Evolutionary conservation across 1,284 basidiomycete genomes (phyloP).

Genomic region (Cystobasidium pallidum): DNA sequence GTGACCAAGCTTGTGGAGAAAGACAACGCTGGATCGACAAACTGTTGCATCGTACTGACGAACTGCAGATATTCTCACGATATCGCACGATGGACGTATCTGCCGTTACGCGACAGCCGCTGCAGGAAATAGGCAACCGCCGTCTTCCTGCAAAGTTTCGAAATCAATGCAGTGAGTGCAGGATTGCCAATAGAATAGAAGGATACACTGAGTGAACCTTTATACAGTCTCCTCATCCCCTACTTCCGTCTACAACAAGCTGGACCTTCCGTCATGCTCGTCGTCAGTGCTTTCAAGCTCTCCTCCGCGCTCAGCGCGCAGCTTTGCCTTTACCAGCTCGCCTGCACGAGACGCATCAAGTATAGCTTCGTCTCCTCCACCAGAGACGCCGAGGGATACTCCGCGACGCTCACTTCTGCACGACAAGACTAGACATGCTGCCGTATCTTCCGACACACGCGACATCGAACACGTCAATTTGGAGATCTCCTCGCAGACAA

Average conservation of each 20-base stretch:
- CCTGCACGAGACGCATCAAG: conserved; percentile 18
- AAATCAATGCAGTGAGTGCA: conserved; percentile 3
- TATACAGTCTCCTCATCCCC: conserved; percentile 16
- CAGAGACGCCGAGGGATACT: conserved; percentile 14
- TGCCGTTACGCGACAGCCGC: conserved; percentile 6
- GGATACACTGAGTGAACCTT: not conserved
- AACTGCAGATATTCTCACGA: not conserved
- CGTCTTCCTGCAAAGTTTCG: conserved; percentile 20
- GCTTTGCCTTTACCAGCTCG: conserved; percentile 15
- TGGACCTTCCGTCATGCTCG: too few relatives aligned
- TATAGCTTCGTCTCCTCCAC: conserved; percentile 26
- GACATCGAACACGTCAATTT: conserved; percentile 26
- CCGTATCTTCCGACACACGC: not conserved
- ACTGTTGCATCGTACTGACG: not conserved
- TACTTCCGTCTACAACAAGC: not conserved
- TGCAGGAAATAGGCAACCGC: conserved; percentile 15
- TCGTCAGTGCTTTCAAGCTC: conserved; percentile 17
- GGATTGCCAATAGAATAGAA: not conserved
- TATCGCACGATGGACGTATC: not conserved
- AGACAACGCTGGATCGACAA: too few relatives aligned
- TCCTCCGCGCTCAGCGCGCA: conserved; percentile 6
- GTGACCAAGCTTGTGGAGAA: not conserved
- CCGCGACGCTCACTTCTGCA: not conserved
- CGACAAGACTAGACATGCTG: not conserved
- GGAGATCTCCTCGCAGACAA: conserved; percentile 10